These are phyloP conservation scores for Phytophthora citrophthora DNA, from an alignment of 352 stramenopile species.

Conservation along the genomic window DNA sequence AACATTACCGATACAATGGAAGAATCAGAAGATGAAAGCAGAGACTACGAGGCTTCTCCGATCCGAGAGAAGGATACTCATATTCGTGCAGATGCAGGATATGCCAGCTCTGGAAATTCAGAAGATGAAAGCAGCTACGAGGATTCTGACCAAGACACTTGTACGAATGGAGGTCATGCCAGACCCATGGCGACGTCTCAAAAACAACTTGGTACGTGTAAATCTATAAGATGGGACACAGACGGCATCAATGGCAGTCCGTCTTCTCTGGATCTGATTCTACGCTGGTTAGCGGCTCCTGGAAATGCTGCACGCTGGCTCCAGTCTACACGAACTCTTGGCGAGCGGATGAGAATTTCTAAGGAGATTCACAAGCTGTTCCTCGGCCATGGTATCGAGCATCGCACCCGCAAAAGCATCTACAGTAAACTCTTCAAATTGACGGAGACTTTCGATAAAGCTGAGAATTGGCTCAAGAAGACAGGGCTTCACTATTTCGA, in stretches of 20 bases:
- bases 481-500: not conserved
- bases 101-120: not conserved
- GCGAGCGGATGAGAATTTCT: not conserved
- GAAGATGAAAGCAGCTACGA: not conserved
- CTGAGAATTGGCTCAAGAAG: conserved; percentile 4
- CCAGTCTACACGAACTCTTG: not conserved
- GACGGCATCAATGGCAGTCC: conserved; percentile 2
- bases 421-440: conserved; percentile 3
- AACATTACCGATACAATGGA: not conserved
- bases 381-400: not conserved
- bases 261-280: conserved; percentile 24
- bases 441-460: not conserved
- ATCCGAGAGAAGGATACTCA: not conserved
- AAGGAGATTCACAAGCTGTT: conserved; percentile 7
- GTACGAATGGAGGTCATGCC: too few relatives aligned
- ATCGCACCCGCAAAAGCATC: conserved; percentile 1
- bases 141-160: too few relatives aligned
- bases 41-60: not conserved
- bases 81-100: not conserved
- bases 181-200: too few relatives aligned
- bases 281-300: conserved; percentile 31
- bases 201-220: not conserved
- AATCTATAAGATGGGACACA: conserved; percentile 3
- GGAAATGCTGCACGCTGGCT: conserved; percentile 36
- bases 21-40: not conserved